These are phyloP conservation scores for Pisolithus tinctorius DNA, from an alignment of 768 basidiomycete species.

Conservation along the genomic window DNA sequence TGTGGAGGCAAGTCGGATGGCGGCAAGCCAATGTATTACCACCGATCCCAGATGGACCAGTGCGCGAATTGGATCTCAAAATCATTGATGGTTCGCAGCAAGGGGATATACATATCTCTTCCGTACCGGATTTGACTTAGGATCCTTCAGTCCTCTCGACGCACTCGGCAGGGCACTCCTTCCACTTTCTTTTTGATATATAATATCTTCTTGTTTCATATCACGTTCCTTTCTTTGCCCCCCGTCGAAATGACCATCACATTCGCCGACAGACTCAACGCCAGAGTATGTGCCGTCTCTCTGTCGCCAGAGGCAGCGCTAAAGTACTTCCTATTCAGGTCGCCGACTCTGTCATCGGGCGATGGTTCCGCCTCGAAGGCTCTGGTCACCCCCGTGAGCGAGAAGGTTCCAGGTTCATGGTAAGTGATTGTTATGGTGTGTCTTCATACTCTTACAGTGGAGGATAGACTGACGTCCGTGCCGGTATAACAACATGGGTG, in stretches of 20 bases:
- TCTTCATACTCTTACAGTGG: conserved; percentile 4
- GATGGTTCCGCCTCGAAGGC: conserved; percentile 71
- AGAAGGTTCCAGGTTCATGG: conserved; percentile 55
- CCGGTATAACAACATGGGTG: conserved; percentile 79
- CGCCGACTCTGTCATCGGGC: conserved; percentile 40
- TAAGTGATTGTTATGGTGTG: conserved; percentile 18
- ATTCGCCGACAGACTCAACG: conserved; percentile 36
- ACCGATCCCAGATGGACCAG: background rate
- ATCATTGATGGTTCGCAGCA: background rate
- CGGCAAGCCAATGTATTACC: background rate
- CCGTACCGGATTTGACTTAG: background rate
- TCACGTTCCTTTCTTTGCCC: conserved; percentile 13
- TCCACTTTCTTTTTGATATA: conserved; percentile 17
- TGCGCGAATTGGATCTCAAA: background rate
- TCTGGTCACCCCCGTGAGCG: conserved; percentile 60
- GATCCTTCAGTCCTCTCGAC: background rate
- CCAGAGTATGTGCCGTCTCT: conserved; percentile 23
- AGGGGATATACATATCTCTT: background rate
- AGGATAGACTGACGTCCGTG: conserved; percentile 65
- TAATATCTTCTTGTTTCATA: conserved; percentile 3
- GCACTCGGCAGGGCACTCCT: background rate
- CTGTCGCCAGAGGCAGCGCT: background rate
- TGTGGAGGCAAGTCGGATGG: background rate
- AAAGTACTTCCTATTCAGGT: conserved; percentile 19
- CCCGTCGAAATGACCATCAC: conserved; percentile 29